Evolutionary conservation across 164 flowering plant species (phyloP), one percentile per base, ranked within the genome.

Genomic region (Paratinospora sagittata): DNA sequence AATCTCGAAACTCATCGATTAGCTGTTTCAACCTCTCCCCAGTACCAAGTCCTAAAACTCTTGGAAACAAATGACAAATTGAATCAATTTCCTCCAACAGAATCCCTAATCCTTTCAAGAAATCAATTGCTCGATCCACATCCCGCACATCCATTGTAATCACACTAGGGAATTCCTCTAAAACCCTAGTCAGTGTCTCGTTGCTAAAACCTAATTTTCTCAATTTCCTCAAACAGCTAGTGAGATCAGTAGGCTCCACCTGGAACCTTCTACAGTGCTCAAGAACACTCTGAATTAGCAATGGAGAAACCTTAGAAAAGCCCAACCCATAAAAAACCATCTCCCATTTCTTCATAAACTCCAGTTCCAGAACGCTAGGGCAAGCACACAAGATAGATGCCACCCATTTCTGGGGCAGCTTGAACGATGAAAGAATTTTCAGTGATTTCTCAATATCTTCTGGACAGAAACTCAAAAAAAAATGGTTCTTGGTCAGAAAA

Each of bases 321-420:
- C 72, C 86, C 49, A 83, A 68, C 43, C 74, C 67, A 0, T 74
- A 43, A 72, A 86, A 70, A 33, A 77, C 78, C 71, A 61, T 19
- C 77, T 84, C 75, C 96, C 94, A 90, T 70, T 85, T 84, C 67
- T 72, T 83, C 84, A 90, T 68, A 76, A 87, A 87, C 24, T 77
- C 79, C 27, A 63, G 26, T 9, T 88, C 87, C 49, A 90, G 73
- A 66, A 86, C 86, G 66, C 81, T 81, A 57, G 98, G 95, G 72
- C 89, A 86, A 39, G 79, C 72, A 63, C 27, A 63, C 8, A 90
- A 37, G 60, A 88, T 13, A 2, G 89, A 83, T 66, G 83, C 81
- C 30, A 89, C 70, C 23, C 74, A 71, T 23, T 85, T 79, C 39
- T 78, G 87, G 6, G 88, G 78, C 27, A 90, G 76, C 14, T 80